Percentiles rank a stretch among this genome's conserved stretches.
Evolutionary conservation across 2,329 filamentous ascomycete genomes (phyloP).

Genomic region (Talaromyces sp.): DNA sequence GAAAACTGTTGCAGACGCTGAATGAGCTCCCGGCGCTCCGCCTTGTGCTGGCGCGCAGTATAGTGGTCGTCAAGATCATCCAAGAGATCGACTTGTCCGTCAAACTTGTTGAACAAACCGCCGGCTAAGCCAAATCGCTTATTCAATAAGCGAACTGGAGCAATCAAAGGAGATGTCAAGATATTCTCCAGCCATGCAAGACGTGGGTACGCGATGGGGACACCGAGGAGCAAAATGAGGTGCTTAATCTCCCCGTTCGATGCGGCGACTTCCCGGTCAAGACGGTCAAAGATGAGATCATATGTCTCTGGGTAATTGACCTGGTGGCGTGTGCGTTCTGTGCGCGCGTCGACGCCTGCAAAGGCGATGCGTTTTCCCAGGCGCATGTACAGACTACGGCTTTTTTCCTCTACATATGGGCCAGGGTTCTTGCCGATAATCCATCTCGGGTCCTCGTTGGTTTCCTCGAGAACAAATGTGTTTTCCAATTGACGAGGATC

Average conservation of each 20-base stretch:
- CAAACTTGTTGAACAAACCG: constrained; percentile 86
- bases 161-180: constrained; percentile 77
- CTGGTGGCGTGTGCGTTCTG: constrained; percentile 81
- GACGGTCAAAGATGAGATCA: constrained; percentile 53
- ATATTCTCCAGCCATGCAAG: constrained; percentile 97
- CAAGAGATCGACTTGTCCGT: constrained; percentile 64
- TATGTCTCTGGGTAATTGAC: constrained; percentile 75
- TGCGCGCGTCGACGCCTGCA: constrained; percentile 54
- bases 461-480: constrained; percentile 61
- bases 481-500: constrained; percentile 69
- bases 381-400: constrained; percentile 57
- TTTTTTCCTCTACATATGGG: constrained; percentile 58
- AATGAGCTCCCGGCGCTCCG: constrained; percentile 71
- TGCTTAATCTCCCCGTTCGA: constrained; percentile 55
- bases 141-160: constrained; percentile 82
- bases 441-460: constrained; percentile 62
- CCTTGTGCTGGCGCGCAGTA: constrained; percentile 85
- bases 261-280: constrained; percentile 46
- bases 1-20: constrained; percentile 56
- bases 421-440: constrained; percentile 71
- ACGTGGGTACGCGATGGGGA: constrained; percentile 66
- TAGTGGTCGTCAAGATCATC: constrained; percentile 68
- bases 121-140: constrained; percentile 83
- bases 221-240: constrained; percentile 57
- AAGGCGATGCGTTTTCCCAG: constrained; percentile 61